phyloP scores from a whole-genome alignment of 73 alveolate genomes.

The Paramecium biaurelia region DNA sequence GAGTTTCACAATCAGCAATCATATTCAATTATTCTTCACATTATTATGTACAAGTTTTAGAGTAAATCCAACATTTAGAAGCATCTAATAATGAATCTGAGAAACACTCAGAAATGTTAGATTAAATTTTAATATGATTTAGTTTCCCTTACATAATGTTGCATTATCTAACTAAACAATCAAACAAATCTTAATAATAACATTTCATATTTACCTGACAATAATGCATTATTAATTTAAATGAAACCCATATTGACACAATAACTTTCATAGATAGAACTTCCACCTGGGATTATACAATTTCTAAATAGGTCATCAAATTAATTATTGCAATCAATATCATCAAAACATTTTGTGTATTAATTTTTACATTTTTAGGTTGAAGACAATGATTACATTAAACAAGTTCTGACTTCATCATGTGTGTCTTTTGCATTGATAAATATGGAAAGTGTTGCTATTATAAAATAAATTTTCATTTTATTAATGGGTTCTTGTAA shows the following conservation, averaged over 20 bases:
- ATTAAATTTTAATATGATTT: not conserved
- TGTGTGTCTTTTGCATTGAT: not conserved
- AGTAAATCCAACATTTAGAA: not conserved
- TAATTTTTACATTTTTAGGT: not conserved
- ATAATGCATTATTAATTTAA: not conserved
- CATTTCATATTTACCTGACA: not conserved
- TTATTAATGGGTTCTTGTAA: not conserved
- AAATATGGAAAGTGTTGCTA: not conserved
- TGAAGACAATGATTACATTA: not conserved
- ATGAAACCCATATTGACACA: not conserved
- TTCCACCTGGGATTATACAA: not conserved
- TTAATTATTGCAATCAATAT: not conserved
- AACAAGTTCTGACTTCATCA: slow-evolving; percentile 1
- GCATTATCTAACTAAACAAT: slow-evolving; percentile 1
- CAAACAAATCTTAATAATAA: not conserved
- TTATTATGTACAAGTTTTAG: not conserved
- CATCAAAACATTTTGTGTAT: not conserved
- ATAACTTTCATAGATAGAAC: not conserved
- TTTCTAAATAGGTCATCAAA: slow-evolving; percentile 14
- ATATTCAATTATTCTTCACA: not conserved
- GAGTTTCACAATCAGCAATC: not conserved
- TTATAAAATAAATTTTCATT: not conserved
- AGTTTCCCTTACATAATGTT: not conserved
- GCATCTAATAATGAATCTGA: not conserved
- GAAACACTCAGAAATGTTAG: not conserved